Evolutionary conservation across 2,329 filamentous ascomycete species (phyloP).

Genomic region (Xylaria sp.): DNA sequence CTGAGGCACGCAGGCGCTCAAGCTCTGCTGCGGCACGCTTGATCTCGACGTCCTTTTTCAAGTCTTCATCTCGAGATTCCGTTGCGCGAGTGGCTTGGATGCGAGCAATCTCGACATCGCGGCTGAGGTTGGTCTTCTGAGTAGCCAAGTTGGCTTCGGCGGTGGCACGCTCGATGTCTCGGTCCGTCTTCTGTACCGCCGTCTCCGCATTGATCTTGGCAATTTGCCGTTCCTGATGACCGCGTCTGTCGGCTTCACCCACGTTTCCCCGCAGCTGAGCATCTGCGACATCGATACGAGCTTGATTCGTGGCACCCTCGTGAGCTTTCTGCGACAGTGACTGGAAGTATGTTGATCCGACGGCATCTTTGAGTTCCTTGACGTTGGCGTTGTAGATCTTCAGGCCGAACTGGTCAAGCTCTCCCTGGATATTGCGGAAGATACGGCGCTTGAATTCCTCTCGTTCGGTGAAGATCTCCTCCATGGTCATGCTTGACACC

Average conservation of each 20-base stretch:
- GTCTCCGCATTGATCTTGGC: slow-evolving; percentile 83
- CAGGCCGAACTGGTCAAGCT: slow-evolving; percentile 83
- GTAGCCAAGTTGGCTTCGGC: slow-evolving; percentile 82
- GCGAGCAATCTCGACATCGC: slow-evolving; percentile 79
- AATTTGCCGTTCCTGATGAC: slow-evolving; percentile 85
- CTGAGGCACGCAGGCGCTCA: slow-evolving; percentile 79
- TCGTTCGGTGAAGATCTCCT: slow-evolving; percentile 84
- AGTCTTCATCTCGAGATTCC: slow-evolving; percentile 80
- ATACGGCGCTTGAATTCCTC: slow-evolving; percentile 81
- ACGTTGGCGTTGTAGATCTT: slow-evolving; percentile 80
- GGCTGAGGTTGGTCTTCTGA: slow-evolving; percentile 76
- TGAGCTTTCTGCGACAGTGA: slow-evolving; percentile 85
- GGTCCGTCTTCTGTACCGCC: slow-evolving; percentile 84
- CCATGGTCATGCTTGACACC: slow-evolving; percentile 91
- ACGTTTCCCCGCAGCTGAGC: slow-evolving; percentile 75
- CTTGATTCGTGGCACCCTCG: slow-evolving; percentile 85
- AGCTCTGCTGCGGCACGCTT: slow-evolving; percentile 83
- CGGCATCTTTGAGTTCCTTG: slow-evolving; percentile 87
- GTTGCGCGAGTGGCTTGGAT: slow-evolving; percentile 79
- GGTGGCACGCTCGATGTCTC: slow-evolving; percentile 81
- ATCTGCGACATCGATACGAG: slow-evolving; percentile 72
- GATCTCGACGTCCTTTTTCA: slow-evolving; percentile 80
- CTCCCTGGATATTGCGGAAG: slow-evolving; percentile 79
- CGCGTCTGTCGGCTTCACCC: slow-evolving; percentile 80
- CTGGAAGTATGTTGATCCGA: slow-evolving; percentile 83